A percentile compares a stretch with the other conserved stretches of the same genome.
phyloP scores from a whole-genome alignment of 129 eudicot genomes.

The Dittrichia graveolens region DNA sequence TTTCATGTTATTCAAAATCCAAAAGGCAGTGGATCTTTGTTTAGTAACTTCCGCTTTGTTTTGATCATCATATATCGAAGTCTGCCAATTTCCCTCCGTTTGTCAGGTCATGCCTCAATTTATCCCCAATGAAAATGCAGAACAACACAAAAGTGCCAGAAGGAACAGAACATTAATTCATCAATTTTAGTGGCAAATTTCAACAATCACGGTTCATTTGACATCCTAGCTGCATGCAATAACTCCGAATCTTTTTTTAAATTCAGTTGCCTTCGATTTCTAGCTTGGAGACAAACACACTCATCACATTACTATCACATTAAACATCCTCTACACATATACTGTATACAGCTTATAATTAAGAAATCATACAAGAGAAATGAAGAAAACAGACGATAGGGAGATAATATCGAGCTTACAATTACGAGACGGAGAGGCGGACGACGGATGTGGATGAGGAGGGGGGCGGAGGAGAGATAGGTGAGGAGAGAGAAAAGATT shows the following conservation, averaged over 20 bases:
- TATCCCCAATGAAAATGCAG: background rate
- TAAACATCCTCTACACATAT: background rate
- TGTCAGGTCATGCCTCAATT: background rate
- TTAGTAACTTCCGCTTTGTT: background rate
- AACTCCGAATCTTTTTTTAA: slow-evolving; percentile 7
- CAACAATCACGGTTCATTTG: slow-evolving; percentile 6
- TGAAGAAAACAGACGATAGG: background rate
- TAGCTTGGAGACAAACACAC: slow-evolving; percentile 1
- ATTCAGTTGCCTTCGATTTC: background rate
- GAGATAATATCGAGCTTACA: slow-evolving; percentile 28
- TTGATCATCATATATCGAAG: background rate
- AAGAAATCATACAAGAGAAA: background rate
- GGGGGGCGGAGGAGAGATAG: slow-evolving; percentile 36
- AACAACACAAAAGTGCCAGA: background rate
- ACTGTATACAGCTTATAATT: background rate
- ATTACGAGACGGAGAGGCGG: slow-evolving; percentile 21
- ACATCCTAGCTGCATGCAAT: slow-evolving; percentile 8
- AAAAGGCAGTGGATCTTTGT: background rate
- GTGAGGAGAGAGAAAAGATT: slow-evolving; percentile 37
- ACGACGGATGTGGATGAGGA: slow-evolving; percentile 26
- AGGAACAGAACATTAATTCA: background rate
- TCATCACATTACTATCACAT: slow-evolving; percentile 20
- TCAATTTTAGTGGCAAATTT: background rate
- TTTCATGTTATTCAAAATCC: background rate
- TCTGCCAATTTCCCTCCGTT: background rate